phyloP scores from a whole-genome alignment of 176 grass and related monocot genomes.

The Tillandsia fasciculata region DNA sequence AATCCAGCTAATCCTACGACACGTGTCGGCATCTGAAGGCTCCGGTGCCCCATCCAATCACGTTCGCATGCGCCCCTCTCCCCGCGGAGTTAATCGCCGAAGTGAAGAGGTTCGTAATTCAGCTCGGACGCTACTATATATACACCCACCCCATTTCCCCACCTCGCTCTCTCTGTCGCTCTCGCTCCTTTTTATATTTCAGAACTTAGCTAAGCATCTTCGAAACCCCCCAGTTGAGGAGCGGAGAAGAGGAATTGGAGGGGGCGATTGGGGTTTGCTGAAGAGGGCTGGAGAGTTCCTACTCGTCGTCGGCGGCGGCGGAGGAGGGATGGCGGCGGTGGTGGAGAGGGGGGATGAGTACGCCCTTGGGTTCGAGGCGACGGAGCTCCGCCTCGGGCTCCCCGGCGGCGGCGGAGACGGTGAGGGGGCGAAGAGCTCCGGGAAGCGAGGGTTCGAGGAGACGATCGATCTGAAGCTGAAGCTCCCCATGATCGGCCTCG shows the following conservation, averaged over 20 bases:
- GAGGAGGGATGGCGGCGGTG: constrained; percentile 10
- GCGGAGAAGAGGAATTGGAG: neutral
- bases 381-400: constrained; percentile 87
- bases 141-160: neutral
- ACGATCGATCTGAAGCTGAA: constrained; percentile 84
- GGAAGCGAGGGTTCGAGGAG: constrained; percentile 74
- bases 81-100: neutral
- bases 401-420: constrained; percentile 50
- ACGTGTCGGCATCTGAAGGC: constrained; percentile 36
- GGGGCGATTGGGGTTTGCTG: neutral
- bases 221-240: neutral
- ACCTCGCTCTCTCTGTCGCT: neutral
- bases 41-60: constrained; percentile 7
- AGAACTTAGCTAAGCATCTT: neutral
- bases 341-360: constrained; percentile 27
- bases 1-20: constrained; percentile 40
- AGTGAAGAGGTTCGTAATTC: neutral
- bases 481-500: constrained; percentile 41
- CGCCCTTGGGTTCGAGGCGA: constrained; percentile 63
- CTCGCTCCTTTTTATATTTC: neutral
- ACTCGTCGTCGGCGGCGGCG: too few relatives aligned
- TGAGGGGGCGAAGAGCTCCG: constrained; percentile 43
- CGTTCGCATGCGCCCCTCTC: constrained; percentile 14
- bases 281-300: neutral
- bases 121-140: neutral